Evolutionary conservation across 352 stramenopile species (phyloP), one percentile per base, ranked within the genome.

Genomic region (Pythium phragmitis): DNA sequence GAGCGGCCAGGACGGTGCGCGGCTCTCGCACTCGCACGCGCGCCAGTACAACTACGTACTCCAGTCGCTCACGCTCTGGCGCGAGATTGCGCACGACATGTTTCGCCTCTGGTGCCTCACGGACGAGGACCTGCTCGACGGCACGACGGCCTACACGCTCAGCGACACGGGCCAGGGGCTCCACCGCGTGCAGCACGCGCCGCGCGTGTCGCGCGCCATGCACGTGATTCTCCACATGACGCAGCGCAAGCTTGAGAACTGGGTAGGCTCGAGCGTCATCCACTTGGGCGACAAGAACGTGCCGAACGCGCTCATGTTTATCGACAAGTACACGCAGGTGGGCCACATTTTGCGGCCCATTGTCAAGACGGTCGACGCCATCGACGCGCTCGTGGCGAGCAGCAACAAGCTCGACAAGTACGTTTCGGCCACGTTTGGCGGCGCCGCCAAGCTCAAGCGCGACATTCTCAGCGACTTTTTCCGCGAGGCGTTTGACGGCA

Each of bases 261-360:
- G 95, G 95, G 85, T 98, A 30, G 96, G 94, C 37, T 96, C 81
- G 9, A 98, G 84, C 67, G 95, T 99, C 16, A 98, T 99, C 62
- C 96, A 99, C 72, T 65, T 99, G 28, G 96, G 96, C 28, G 96
- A 99, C 82, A 96, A 98, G 78, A 99, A 99, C 76, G 96, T 99
- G 33, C 96, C 96, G 14, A 99, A 99, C 63, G 96, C 96, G 52
- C 85, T 99, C 64, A 98, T 98, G 76, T 99, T 99, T 70, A 99
- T 99, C 73, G 96, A 99, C 84, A 99, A 99, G 79, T 99, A 99
- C 79, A 98, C 94, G 37, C 95, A 98, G 66, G 92, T 97, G 13
- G 75, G 86, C 21, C 84, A 94, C 66, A 95, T 95, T 54, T 63
- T 96, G 41, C 82, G 88, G 23, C 88, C 88, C n/a, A 91, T 96